These are phyloP conservation scores for Fomes fomentarius DNA, from an alignment of 1,284 basidiomycete species.

Conservation along the genomic window DNA sequence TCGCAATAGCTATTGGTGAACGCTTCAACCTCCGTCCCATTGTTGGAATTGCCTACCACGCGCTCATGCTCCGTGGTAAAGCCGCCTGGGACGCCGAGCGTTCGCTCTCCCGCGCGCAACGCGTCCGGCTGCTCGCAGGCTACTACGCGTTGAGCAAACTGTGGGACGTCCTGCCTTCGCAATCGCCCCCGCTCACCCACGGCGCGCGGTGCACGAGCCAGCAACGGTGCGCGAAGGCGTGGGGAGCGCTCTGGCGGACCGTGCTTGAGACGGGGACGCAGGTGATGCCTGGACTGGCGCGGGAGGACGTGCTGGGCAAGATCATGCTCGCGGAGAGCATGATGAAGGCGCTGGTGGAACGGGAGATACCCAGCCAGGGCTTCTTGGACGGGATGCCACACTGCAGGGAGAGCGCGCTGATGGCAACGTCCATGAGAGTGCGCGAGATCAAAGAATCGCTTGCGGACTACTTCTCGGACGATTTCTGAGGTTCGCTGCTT, in stretches of 20 bases:
- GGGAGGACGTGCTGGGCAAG: constrained; percentile 44
- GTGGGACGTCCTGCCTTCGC: constrained; percentile 42
- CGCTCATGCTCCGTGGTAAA: constrained; percentile 46
- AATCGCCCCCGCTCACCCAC: constrained; percentile 42
- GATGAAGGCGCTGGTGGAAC: constrained; percentile 44
- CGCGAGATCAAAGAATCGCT: constrained; percentile 37
- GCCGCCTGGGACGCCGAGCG: constrained; percentile 44
- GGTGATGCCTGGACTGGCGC: constrained; percentile 36
- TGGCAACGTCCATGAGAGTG: constrained; percentile 32
- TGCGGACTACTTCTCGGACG: constrained; percentile 38
- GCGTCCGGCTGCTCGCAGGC: constrained; percentile 45
- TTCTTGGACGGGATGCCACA: constrained; percentile 42
- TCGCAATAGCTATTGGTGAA: constrained; percentile 45
- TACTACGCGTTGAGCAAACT: constrained; percentile 46
- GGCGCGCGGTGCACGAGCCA: constrained; percentile 42
- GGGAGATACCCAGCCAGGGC: constrained; percentile 42
- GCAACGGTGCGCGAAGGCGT: constrained; percentile 46
- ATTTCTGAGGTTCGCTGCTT: constrained; percentile 24
- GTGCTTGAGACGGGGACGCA: constrained; percentile 41
- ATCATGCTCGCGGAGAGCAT: constrained; percentile 44
- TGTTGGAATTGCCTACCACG: constrained; percentile 46
- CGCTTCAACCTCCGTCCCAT: constrained; percentile 44
- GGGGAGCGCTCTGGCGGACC: constrained; percentile 43
- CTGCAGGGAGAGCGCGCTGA: constrained; percentile 37
- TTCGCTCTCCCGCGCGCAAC: constrained; percentile 41